Evolutionary conservation across 495 filamentous ascomycete species (phyloP).

Genomic region (Neurospora sp.): DNA sequence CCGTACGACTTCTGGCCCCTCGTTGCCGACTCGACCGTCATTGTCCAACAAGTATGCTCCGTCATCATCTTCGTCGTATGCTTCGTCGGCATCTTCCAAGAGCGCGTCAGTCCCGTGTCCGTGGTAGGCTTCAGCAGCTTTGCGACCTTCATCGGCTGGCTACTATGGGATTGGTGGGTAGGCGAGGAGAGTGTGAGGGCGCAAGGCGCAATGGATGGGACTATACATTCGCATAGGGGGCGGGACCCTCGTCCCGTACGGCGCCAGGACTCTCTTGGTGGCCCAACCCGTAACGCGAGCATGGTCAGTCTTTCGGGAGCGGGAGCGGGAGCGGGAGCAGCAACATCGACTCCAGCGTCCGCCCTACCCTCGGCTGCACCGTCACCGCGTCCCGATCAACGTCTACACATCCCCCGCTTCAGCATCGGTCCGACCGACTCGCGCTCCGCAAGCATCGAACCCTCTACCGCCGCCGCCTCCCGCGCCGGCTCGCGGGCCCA

Average conservation of each 20-base stretch:
- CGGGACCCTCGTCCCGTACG: constrained; percentile 13
- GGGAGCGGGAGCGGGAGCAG: background rate
- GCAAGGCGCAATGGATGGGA: constrained; percentile 31
- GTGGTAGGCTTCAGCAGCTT: constrained; percentile 76
- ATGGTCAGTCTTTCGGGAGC: constrained; percentile 18
- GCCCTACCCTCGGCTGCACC: constrained; percentile 26
- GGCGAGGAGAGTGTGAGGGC: constrained; percentile 33
- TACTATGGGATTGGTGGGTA: constrained; percentile 85
- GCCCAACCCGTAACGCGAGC: constrained; percentile 11
- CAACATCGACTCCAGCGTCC: constrained; percentile 1
- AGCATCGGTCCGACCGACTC: constrained; percentile 11
- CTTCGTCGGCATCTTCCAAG: constrained; percentile 81
- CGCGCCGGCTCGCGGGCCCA: background rate
- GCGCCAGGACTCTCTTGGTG: constrained; percentile 14
- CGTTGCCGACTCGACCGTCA: constrained; percentile 89
- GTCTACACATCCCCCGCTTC: constrained; percentile 7
- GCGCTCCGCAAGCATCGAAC: constrained; percentile 26
- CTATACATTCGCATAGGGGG: background rate
- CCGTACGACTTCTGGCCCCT: constrained; percentile 98
- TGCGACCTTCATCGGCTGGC: constrained; percentile 79
- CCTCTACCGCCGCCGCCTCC: constrained; percentile 21
- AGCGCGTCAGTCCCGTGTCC: constrained; percentile 73
- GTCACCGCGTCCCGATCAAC: constrained; percentile 20
- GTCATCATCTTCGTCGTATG: constrained; percentile 90
- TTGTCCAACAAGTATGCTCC: constrained; percentile 91